These are phyloP conservation scores for Saccharomycopsis amapae DNA, from an alignment of 805 yeast species.

Conservation along the genomic window DNA sequence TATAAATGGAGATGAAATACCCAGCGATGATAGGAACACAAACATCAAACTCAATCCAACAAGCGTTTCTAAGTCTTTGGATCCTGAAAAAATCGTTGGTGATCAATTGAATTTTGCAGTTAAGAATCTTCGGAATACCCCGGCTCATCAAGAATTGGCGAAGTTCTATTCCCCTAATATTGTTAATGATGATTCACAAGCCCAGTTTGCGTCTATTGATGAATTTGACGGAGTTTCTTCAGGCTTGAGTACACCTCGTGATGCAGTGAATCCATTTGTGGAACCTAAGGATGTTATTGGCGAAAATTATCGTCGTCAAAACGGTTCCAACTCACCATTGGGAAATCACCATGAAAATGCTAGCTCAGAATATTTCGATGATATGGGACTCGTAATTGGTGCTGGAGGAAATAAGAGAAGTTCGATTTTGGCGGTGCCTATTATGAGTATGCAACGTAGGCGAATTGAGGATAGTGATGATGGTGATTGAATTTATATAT, in stretches of 20 bases:
- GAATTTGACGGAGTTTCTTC: too few relatives aligned
- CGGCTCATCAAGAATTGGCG: conserved; percentile 9
- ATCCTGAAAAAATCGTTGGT: too few relatives aligned
- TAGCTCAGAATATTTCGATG: background rate
- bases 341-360: background rate
- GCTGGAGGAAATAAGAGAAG: conserved; percentile 2
- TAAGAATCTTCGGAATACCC: conserved; percentile 2
- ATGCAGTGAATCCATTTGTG: background rate
- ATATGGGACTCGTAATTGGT: background rate
- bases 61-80: too few relatives aligned
- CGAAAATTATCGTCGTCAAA: background rate
- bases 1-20: too few relatives aligned
- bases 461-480: background rate
- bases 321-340: background rate
- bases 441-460: conserved; percentile 9
- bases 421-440: conserved; percentile 11
- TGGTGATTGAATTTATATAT: background rate
- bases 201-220: too few relatives aligned
- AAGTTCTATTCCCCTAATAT: conserved; percentile 12
- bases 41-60: too few relatives aligned
- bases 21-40: too few relatives aligned
- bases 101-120: background rate
- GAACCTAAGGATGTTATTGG: background rate
- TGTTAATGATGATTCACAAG: background rate
- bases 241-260: background rate